Evolutionary conservation across 108 stramenopile genomes (phyloP), one percentile per base, ranked within the genome.

Genomic region (Cyclotella distinguenda): DNA sequence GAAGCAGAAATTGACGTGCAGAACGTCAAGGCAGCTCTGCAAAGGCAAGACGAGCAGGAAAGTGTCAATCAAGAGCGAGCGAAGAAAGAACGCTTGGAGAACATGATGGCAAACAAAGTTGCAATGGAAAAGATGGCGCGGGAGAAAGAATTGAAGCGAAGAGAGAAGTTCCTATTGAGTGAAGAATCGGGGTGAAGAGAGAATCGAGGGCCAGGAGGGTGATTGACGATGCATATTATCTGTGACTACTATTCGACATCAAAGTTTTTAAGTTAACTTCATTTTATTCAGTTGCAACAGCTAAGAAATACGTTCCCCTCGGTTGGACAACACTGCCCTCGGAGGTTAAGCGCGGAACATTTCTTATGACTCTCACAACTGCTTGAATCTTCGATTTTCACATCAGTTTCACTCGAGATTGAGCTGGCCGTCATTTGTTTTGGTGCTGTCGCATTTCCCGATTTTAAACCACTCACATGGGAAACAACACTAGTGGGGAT

Each of bases 251-350:
- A n/a, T n/a, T n/a, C n/a, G n/a, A n/a, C n/a, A n/a, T n/a, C n/a
- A n/a, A n/a, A n/a, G n/a, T n/a, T n/a, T n/a, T n/a, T n/a, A n/a
- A n/a, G n/a, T n/a, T n/a, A n/a, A n/a, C n/a, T n/a, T n/a, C n/a
- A n/a, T n/a, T n/a, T n/a, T n/a, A 19, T 60, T 51, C 26, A 73
- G 32, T 53, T 61, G 51, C 77, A 78, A 72, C 77, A 78, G 25
- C 57, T 19, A 34, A 78, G 47, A 25, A 68, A 47, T 12, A 54
- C 39, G 31, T 59, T 72, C 13, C 64, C 62, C 36, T 25, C 19
- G 0, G 84, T 85, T 7, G 84, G 86, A 40, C 86, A 88, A 57
- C 86, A 88, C 21, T 57, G 27, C 9, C 86, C 84, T 12, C 22
- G 27, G 32, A 88, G 42, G 11, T 54, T 62, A 0, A 52, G 36